phyloP scores from a whole-genome alignment of 2,329 filamentous ascomycete species.

The Ophiostoma ulmi region DNA sequence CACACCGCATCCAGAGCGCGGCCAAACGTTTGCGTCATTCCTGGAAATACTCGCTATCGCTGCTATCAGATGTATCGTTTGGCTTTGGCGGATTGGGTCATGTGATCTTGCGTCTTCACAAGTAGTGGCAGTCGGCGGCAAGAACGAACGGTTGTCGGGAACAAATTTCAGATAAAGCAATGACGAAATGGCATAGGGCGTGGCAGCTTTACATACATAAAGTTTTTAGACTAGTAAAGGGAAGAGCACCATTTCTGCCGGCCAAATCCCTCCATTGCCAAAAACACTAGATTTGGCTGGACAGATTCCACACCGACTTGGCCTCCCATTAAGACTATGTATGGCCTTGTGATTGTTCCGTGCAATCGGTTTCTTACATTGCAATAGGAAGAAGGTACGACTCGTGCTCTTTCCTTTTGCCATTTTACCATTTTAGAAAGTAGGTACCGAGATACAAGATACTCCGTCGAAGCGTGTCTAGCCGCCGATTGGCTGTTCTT shows the following conservation, averaged over 20 bases:
- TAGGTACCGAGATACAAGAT: not conserved
- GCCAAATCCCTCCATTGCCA: not conserved
- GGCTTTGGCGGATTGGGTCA: not conserved
- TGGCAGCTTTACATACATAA: not conserved
- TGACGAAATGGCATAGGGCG: conserved; percentile 19
- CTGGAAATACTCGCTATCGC: not conserved
- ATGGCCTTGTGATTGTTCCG: conserved; percentile 1
- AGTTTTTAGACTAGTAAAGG: not conserved
- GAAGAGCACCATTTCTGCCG: conserved; percentile 13
- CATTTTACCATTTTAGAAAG: not conserved
- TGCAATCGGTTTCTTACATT: not conserved
- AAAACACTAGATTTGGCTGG: not conserved
- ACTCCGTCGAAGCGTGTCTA: not conserved
- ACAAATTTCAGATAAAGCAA: not conserved
- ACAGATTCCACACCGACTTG: not conserved
- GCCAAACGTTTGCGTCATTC: conserved; percentile 18
- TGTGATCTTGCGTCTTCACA: conserved; percentile 19
- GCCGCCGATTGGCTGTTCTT: conserved; percentile 9
- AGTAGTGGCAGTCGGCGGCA: conserved; percentile 20
- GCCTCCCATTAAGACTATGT: not conserved
- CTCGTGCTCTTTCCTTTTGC: not conserved
- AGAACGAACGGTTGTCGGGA: conserved; percentile 17
- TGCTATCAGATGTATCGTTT: not conserved
- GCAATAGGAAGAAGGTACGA: not conserved
- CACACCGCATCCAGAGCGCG: not conserved